Evolutionary conservation across 805 yeast genomes (phyloP).

Genomic region (Wickerhamiella allomyrinae): DNA sequence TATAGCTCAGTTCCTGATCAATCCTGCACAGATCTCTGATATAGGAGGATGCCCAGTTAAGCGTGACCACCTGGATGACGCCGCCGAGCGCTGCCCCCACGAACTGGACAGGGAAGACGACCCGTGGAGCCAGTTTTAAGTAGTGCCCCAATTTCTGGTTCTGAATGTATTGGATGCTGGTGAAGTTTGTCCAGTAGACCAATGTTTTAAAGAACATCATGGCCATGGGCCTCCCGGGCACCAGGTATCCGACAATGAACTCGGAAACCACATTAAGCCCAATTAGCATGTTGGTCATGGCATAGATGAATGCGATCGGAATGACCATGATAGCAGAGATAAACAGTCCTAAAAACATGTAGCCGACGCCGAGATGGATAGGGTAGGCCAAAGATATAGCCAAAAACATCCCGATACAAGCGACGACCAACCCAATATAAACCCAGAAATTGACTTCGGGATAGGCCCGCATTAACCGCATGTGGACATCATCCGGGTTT

Average conservation of each 20-base stretch:
- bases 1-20: constrained; percentile 32
- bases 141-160: constrained; percentile 56
- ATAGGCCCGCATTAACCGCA: constrained; percentile 41
- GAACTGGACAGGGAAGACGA: constrained; percentile 40
- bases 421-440: constrained; percentile 33
- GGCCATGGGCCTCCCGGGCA: constrained; percentile 48
- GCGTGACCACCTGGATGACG: constrained; percentile 30
- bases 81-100: constrained; percentile 33
- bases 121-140: constrained; percentile 46
- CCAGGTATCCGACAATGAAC: constrained; percentile 47
- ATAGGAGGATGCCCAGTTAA: constrained; percentile 30
- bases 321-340: constrained; percentile 41
- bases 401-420: constrained; percentile 6
- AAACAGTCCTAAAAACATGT: constrained; percentile 34
- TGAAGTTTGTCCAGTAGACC: constrained; percentile 40
- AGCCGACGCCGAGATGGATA: constrained; percentile 31
- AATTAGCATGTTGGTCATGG: constrained; percentile 45
- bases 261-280: constrained; percentile 52
- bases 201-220: constrained; percentile 48
- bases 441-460: constrained; percentile 54
- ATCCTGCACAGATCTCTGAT: constrained; percentile 31
- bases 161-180: constrained; percentile 39
- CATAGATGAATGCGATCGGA: constrained; percentile 48
- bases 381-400: constrained; percentile 10
- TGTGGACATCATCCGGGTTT: constrained; percentile 36